These are phyloP conservation scores for Aspergillus cejpii DNA, from an alignment of 2,329 filamentous ascomycete species.

Conservation along the genomic window DNA sequence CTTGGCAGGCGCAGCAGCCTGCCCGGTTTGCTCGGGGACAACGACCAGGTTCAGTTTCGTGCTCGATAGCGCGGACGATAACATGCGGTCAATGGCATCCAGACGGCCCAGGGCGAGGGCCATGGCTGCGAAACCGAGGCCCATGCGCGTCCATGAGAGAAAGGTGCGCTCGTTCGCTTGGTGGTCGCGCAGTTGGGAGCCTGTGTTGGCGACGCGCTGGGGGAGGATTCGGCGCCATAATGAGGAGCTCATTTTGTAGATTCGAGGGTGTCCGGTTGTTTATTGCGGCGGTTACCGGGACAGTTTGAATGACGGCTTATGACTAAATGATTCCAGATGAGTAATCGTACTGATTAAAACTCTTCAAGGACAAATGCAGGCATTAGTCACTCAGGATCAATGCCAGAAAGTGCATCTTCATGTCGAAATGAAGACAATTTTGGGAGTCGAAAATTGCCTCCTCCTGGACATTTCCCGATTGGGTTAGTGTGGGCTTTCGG, in stretches of 20 bases:
- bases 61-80: slow-evolving; percentile 4
- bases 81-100: slow-evolving; percentile 23
- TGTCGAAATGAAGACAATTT: too few relatives aligned
- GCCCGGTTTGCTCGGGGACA: not conserved
- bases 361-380: too few relatives aligned
- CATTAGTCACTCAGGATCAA: too few relatives aligned
- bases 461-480: too few relatives aligned
- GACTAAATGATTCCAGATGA: too few relatives aligned
- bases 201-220: slow-evolving; percentile 23
- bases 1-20: not conserved
- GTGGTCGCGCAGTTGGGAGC: slow-evolving; percentile 30
- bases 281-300: too few relatives aligned
- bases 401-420: too few relatives aligned
- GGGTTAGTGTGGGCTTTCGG: too few relatives aligned
- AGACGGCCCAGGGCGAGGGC: slow-evolving; percentile 26
- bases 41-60: slow-evolving; percentile 6
- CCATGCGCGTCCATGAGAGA: slow-evolving; percentile 31
- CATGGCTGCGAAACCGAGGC: slow-evolving; percentile 30
- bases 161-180: slow-evolving; percentile 32
- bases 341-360: too few relatives aligned
- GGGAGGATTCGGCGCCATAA: slow-evolving; percentile 11
- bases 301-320: too few relatives aligned
- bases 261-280: too few relatives aligned
- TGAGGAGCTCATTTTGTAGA: not conserved
- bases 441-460: too few relatives aligned